Evolutionary conservation across 2,329 filamentous ascomycete genomes (phyloP).

Genomic region (Fusarium circinatum): DNA sequence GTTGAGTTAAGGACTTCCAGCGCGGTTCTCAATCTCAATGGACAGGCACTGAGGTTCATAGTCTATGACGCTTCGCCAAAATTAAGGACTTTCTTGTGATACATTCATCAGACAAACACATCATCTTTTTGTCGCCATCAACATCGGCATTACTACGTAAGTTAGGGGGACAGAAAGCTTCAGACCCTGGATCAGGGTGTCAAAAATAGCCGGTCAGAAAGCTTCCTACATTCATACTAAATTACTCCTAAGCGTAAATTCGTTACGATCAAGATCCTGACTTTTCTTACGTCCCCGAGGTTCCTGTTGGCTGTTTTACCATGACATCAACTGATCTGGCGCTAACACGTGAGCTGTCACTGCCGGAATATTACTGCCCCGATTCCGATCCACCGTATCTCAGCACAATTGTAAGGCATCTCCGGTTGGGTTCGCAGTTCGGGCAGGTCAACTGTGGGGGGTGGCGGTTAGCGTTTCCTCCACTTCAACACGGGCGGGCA

Average conservation of each 20-base stretch:
- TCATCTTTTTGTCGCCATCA: not conserved
- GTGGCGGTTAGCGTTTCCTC: constrained; percentile 39
- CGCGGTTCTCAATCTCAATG: not conserved
- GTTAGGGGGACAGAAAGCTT: not conserved
- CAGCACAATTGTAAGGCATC: not conserved
- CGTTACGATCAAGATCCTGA: not conserved
- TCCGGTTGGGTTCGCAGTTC: constrained; percentile 12
- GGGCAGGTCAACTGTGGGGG: constrained; percentile 25
- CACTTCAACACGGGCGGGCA: constrained; percentile 19
- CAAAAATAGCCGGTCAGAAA: not conserved
- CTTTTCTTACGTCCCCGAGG: not conserved
- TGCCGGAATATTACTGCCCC: constrained; percentile 26
- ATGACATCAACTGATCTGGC: constrained; percentile 39
- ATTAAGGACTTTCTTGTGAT: not conserved
- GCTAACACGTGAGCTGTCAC: constrained; percentile 33
- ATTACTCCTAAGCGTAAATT: too few relatives aligned
- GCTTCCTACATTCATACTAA: not conserved
- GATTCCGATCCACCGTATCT: not conserved
- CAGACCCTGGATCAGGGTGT: not conserved
- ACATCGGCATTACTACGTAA: not conserved
- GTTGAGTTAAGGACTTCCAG: not conserved
- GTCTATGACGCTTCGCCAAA: not conserved
- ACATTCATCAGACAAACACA: not conserved
- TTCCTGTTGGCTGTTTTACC: not conserved
- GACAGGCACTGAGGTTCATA: not conserved